Evolutionary conservation across 2,329 filamentous ascomycete species (phyloP), one percentile per base, ranked within the genome.

Genomic region (Aspergillus pseudonomiae): DNA sequence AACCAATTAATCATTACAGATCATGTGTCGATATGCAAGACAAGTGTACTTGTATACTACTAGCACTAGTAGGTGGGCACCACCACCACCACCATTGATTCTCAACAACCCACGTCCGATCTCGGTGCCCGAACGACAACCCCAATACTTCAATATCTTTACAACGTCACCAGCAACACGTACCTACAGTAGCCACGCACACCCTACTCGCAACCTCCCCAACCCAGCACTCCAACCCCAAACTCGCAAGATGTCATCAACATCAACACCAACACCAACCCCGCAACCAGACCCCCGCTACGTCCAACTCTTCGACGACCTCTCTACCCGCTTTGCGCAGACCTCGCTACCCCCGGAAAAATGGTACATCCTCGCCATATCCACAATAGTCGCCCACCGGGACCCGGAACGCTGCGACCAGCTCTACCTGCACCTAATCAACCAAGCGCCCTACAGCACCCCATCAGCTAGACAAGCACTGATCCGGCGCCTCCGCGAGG

Each of bases 341-440:
- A 72, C 30, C 66, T 48, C 54, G 39, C 63, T 48, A 64, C 75
- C 39, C 68, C 68, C 48, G 45, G 39, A 74, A 36, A 75, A 74
- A 69, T 76, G 74, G 74, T 72, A 75, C 68, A 75, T 76, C 46
- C 71, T 76, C 14, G 73, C 74, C 19, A 73, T 81, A 26, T 74
- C 82, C 11, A 79, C 80, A n/a, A 70, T 86, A 39, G 79, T 79
- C 11, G 82, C 82, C n/a, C 81, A 82, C 46, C 80, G 81, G 2
- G 79, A 87, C 70, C 84, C 85, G 4, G 80, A 82, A 32, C 80
- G 82, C 59, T 81, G 83, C 21, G 81, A 81, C 30, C 77, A 83
- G 14, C 82, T 89, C 1, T 89, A 89, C 77, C 80, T 79, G 12
- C 78, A 88, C 68, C 81, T 89, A 41, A 84, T 82, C 69, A 72